Conservation (phyloP, 768 basidiomycete genomes). For the Cyclocybe aegerita region DNA sequence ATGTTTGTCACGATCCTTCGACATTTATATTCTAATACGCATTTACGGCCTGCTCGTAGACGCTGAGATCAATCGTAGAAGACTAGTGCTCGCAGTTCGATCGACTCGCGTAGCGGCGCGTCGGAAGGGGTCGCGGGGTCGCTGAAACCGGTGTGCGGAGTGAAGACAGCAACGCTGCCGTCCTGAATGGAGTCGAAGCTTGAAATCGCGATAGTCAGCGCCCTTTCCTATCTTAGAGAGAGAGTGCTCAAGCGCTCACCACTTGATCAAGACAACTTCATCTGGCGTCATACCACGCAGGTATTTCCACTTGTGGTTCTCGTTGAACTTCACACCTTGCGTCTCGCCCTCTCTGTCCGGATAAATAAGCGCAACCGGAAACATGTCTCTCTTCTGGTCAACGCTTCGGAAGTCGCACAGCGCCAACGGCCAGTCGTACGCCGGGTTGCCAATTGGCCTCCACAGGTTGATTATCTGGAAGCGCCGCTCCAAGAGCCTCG, state of each 20-base stretch:
- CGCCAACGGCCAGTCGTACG: constrained; percentile 49
- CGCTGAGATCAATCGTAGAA: constrained; percentile 44
- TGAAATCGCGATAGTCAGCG: too few species aligned
- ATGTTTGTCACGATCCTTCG: too few species aligned
- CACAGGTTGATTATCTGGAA: constrained; percentile 64
- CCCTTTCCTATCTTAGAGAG: background rate
- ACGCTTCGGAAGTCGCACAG: constrained; percentile 51
- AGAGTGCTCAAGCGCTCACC: constrained; percentile 20
- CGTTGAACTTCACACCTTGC: constrained; percentile 41
- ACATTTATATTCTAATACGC: too few species aligned
- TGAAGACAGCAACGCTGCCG: constrained; percentile 47
- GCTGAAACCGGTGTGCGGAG: constrained; percentile 57
- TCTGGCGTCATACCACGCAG: constrained; percentile 41
- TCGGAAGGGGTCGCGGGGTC: constrained; percentile 49
- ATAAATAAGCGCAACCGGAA: constrained; percentile 44
- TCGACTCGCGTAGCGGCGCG: constrained; percentile 49
- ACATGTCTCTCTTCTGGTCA: constrained; percentile 37
- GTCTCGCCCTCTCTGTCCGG: constrained; percentile 55
- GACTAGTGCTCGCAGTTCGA: constrained; percentile 58
- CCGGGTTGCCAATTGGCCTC: constrained; percentile 51
- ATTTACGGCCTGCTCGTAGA: too few species aligned
- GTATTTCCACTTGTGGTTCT: constrained; percentile 54
- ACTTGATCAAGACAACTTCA: constrained; percentile 52
- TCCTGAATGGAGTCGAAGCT: constrained; percentile 32
- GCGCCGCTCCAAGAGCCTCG: constrained; percentile 41